Base-by-base conservation (phyloP, 768 basidiomycete species). In the Russula brevipes region DNA sequence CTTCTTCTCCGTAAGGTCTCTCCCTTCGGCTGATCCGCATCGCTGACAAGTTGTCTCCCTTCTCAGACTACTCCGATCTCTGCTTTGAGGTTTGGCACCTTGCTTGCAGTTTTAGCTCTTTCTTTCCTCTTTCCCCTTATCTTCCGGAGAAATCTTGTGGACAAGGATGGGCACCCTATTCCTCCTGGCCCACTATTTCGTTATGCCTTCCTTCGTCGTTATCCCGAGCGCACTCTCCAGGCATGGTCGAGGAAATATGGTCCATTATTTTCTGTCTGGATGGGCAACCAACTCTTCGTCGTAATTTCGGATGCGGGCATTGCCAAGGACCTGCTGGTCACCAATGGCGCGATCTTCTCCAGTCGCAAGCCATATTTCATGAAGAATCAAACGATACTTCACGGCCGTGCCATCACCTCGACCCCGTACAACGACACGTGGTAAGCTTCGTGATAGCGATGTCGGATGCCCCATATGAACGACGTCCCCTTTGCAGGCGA, bases 281-380 rank as follows among this genome's bases (percentile, higher is more conserved):
- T 82, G 30, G 80, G 80, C 19, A 76, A 78, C 63, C 80, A 80
- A 63, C 76, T 80, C 30, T 78, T 80, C 64, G 73, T 82, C 54
- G 72, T 80, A 49, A 61, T 82, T 41, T 80, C 79, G 6, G 78
- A 80, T 65, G 75, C 80, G 5, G 70, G 72, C 19, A 73, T 81
- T 16, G 79, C 75, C 0, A 76, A 76, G 54, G 80, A 81, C 60
- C 70, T 81, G 38, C 70, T 81, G 69, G 76, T 80, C 30, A 76
- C 75, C 30, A 78, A 80, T 51, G 78, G 80, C 50, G 70, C 78
- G 11, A 72, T 77, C 16, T 81, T 80, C 64, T 81, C 80, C 17
- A 77, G 77, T 11, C 71, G 80, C n/a, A 80, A 79, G 63, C 72
- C 75, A 39, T 76, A 75, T 69, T 81, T 78, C 68, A 70, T 80